Conservation (phyloP, 2,329 filamentous ascomycete species). For the Tothia fuscella region DNA sequence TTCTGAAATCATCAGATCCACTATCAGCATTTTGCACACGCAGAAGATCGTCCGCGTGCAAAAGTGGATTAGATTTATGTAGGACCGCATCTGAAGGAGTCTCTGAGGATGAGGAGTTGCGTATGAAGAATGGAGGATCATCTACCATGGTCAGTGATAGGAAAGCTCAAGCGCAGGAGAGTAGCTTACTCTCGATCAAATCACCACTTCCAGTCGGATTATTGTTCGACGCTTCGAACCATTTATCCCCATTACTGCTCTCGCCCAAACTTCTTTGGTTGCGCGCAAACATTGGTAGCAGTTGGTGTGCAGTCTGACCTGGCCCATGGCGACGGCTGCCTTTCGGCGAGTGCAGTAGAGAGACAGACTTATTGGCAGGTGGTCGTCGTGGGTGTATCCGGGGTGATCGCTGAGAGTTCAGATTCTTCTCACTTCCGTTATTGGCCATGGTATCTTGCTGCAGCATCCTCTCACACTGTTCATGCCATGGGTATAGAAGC, state of each 20-base stretch:
- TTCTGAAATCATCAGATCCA: slow-evolving; percentile 63
- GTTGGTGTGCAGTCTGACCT: too few relatives aligned
- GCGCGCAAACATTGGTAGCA: too few relatives aligned
- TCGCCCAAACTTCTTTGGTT: slow-evolving; percentile 40
- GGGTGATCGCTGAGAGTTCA: too few relatives aligned
- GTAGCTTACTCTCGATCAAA: slow-evolving; percentile 29
- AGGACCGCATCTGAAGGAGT: slow-evolving; percentile 27
- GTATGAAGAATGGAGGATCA: slow-evolving; percentile 33
- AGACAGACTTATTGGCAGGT: slow-evolving; percentile 34
- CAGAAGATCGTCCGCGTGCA: slow-evolving; percentile 18
- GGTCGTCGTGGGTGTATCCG: too few relatives aligned
- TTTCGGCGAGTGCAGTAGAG: slow-evolving; percentile 27
- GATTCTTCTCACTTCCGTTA: too few relatives aligned
- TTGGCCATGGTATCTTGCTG: too few relatives aligned
- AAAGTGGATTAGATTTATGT: neutral
- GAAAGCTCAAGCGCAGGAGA: too few relatives aligned
- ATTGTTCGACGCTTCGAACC: slow-evolving; percentile 42
- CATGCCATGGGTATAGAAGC: too few relatives aligned
- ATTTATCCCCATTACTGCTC: slow-evolving; percentile 39
- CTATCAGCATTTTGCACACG: slow-evolving; percentile 43
- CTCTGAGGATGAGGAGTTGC: slow-evolving; percentile 32
- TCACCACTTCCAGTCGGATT: slow-evolving; percentile 28
- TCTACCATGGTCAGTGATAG: slow-evolving; percentile 16
- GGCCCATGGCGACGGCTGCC: slow-evolving; percentile 8
- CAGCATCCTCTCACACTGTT: too few relatives aligned